phyloP scores from a whole-genome alignment of 2,329 filamentous ascomycete species.

The Diaporthe vaccinii region DNA sequence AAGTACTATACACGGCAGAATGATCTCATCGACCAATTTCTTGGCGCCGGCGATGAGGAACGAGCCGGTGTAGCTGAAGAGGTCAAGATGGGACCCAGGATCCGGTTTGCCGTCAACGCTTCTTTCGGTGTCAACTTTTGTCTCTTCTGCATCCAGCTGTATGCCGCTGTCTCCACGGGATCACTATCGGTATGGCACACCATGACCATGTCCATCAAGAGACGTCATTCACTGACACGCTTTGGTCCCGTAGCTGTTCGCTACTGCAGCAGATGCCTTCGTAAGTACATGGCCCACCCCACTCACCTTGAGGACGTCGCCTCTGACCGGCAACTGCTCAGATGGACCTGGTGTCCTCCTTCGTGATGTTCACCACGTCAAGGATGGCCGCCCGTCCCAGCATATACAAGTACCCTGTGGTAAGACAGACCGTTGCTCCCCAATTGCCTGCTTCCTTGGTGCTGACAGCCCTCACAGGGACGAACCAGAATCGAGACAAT shows the following conservation, averaged over 20 bases:
- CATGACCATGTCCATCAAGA: not conserved
- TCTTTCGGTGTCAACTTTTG: conserved; percentile 66
- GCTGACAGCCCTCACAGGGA: conserved; percentile 50
- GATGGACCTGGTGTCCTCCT: conserved; percentile 75
- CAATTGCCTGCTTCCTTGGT: conserved; percentile 45
- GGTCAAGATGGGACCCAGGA: conserved; percentile 62
- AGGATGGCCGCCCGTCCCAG: conserved; percentile 71
- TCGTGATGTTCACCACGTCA: conserved; percentile 73
- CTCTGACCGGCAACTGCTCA: conserved; percentile 46
- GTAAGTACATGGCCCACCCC: conserved; percentile 48
- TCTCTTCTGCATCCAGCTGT: conserved; percentile 70
- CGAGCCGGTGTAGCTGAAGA: conserved; percentile 64
- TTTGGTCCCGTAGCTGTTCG: conserved; percentile 62
- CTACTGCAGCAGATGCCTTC: conserved; percentile 76
- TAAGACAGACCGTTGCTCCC: conserved; percentile 28
- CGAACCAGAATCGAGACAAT: conserved; percentile 74
- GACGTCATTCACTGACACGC: conserved; percentile 14
- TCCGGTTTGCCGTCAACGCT: conserved; percentile 66
- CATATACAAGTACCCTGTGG: conserved; percentile 72
- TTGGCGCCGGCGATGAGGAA: conserved; percentile 69
- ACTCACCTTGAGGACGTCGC: not conserved
- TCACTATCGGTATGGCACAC: conserved; percentile 61
- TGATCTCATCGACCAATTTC: conserved; percentile 64
- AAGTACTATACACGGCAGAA: conserved; percentile 64
- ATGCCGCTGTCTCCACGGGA: conserved; percentile 69